phyloP scores from a whole-genome alignment of 2,329 filamentous ascomycete genomes.

The Colletotrichum liriopes region DNA sequence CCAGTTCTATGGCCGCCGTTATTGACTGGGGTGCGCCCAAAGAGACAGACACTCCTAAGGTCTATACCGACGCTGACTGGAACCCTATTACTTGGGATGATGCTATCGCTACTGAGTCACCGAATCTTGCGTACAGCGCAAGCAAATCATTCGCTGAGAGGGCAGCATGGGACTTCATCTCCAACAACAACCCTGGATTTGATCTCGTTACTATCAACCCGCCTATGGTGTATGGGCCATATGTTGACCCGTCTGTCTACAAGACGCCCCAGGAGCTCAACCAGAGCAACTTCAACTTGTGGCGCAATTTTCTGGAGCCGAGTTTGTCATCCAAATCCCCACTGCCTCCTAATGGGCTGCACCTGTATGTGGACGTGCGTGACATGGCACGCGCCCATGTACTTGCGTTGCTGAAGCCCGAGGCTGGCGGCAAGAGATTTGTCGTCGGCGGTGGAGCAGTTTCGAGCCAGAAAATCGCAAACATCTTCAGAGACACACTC shows the following conservation, averaged over 20 bases:
- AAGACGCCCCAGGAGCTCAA: conserved; percentile 2
- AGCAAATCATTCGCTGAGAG: conserved; percentile 53
- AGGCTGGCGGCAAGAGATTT: conserved; percentile 47
- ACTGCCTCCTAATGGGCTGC: background rate
- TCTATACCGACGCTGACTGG: conserved; percentile 5
- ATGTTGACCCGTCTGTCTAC: background rate
- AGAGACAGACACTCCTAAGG: conserved; percentile 31
- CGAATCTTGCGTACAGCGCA: conserved; percentile 50
- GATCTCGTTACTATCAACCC: conserved; percentile 48
- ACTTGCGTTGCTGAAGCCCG: conserved; percentile 41
- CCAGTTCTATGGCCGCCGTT: conserved; percentile 54
- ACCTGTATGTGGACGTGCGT: conserved; percentile 46
- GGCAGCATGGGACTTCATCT: conserved; percentile 52
- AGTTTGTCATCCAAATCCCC: background rate
- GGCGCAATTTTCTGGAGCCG: conserved; percentile 8
- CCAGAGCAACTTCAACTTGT: conserved; percentile 15
- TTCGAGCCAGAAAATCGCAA: conserved; percentile 42
- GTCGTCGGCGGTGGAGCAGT: conserved; percentile 42
- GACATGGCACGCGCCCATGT: conserved; percentile 47
- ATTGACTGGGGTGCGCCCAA: conserved; percentile 36
- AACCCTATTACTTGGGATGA: conserved; percentile 27
- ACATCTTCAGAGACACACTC: conserved; percentile 19
- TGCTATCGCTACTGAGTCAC: conserved; percentile 49
- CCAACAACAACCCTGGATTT: conserved; percentile 51
- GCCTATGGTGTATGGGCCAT: conserved; percentile 16